Evolutionary conservation across 768 basidiomycete species (phyloP), one percentile per base, ranked within the genome.

Genomic region (Panaeolus papilionaceus): DNA sequence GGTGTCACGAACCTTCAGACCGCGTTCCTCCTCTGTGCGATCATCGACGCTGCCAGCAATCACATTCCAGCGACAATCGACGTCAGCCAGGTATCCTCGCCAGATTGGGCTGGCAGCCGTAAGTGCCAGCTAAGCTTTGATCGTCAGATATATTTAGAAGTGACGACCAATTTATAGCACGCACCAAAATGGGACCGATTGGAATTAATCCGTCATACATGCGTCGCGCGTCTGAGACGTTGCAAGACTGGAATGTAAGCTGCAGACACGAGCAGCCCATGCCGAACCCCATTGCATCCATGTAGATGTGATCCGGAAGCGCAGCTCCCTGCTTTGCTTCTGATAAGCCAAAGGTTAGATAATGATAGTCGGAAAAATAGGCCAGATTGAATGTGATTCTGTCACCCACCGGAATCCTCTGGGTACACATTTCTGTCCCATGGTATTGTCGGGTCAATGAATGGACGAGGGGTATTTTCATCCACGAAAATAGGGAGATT

Each of bases 201-300:
- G 98, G 98, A 23, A 98, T 90, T 63, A 99, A 84, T n/a, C 93
- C 94, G 76, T 99, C 98, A 76, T 99, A 99, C 80, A 98, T 89
- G 65, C 93, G 84, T 75, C 95, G 85, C 11, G 98, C 96, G 76
- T 99, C 96, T 38, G 87, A 85, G 33, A 99, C 89, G 80, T 95
- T 95, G 79, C 95, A 98, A 2, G 96, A 92, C 79, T 99, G 98
- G 81, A 99, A 98, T 14, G 98, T 99, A 68, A 99, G 85, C 74
- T 99, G 98, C 63, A 99, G 84, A 78, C 98, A 99, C 74, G 95
- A 97, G 72, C 97, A 99, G 6, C 98, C 98, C 98, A 99, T 99
- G 61, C 98, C 98, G 77, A 99, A 99, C 37, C 96, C 97, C 98
- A 99, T 99, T 9, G 98, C 96, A 77, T 99, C 98, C 83, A 99